A percentile compares a stretch with the other conserved stretches of the same genome.
Evolutionary conservation across 306 rosid species (phyloP).

Genomic region (Prinsepia uniflora): DNA sequence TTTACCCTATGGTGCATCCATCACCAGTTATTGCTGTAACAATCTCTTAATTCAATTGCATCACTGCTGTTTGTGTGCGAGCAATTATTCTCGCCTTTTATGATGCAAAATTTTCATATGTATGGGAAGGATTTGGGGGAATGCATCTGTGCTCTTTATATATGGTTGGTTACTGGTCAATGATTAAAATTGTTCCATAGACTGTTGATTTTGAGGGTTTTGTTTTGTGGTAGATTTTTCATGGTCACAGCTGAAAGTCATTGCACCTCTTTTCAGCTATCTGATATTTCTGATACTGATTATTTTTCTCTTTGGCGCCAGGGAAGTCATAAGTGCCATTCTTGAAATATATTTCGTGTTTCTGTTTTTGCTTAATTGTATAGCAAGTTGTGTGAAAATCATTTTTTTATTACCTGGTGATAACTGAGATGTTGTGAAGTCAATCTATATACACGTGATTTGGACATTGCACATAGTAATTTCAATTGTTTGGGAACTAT

Average conservation of each 20-base stretch:
- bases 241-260: background rate
- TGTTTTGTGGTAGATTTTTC: background rate
- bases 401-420: background rate
- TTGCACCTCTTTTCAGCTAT: background rate
- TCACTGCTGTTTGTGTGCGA: background rate
- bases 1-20: background rate
- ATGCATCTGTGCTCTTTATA: too few relatives aligned
- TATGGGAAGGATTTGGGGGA: too few relatives aligned
- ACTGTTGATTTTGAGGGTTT: background rate
- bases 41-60: background rate
- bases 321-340: background rate
- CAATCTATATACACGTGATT: background rate
- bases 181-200: background rate
- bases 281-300: background rate
- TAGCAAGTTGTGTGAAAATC: background rate
- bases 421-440: background rate
- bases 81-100: background rate
- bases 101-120: background rate
- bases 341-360: background rate
- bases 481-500: background rate
- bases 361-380: background rate
- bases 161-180: too few relatives aligned
- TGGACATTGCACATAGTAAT: background rate
- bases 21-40: slow-evolving; percentile 1
- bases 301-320: background rate